Percentiles rank a stretch among this genome's conserved stretches.
These are phyloP conservation scores for Backusella morwellensis DNA, from an alignment of 192 early-diverging fungal genomes.

Conservation along the genomic window DNA sequence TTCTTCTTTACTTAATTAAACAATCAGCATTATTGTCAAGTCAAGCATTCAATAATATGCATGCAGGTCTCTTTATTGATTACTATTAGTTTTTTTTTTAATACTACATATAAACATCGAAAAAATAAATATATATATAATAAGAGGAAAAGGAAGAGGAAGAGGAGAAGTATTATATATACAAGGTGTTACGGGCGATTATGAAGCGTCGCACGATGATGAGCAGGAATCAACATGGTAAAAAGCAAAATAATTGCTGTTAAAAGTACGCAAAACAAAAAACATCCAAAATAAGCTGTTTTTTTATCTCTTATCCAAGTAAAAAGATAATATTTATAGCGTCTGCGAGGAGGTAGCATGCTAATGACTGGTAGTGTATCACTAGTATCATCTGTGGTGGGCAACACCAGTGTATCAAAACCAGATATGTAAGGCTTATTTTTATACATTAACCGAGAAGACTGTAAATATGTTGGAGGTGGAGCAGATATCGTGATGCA, in stretches of 20 bases:
- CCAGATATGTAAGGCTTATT: constrained; percentile 1
- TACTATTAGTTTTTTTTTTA: neutral
- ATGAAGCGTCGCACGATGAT: neutral
- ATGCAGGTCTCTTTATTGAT: neutral
- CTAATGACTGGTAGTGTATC: neutral
- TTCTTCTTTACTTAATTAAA: neutral
- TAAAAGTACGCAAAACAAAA: neutral
- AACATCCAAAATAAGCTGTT: neutral
- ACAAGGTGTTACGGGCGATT: neutral
- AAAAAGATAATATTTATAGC: neutral
- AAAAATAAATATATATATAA: neutral
- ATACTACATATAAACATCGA: neutral
- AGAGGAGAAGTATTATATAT: neutral
- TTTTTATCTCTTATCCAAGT: neutral
- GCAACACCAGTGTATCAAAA: neutral
- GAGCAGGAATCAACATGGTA: neutral
- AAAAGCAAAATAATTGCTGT: neutral
- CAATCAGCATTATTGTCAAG: neutral
- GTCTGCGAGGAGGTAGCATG: neutral
- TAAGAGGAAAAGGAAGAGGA: neutral
- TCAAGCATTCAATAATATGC: neutral
- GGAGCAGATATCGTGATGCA: neutral
- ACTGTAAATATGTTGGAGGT: neutral
- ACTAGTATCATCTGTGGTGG: neutral
- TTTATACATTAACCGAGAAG: neutral